Evolutionary conservation across 495 filamentous ascomycete species (phyloP), one percentile per base, ranked within the genome.

Genomic region (Rostrohypoxylon terebratum): DNA sequence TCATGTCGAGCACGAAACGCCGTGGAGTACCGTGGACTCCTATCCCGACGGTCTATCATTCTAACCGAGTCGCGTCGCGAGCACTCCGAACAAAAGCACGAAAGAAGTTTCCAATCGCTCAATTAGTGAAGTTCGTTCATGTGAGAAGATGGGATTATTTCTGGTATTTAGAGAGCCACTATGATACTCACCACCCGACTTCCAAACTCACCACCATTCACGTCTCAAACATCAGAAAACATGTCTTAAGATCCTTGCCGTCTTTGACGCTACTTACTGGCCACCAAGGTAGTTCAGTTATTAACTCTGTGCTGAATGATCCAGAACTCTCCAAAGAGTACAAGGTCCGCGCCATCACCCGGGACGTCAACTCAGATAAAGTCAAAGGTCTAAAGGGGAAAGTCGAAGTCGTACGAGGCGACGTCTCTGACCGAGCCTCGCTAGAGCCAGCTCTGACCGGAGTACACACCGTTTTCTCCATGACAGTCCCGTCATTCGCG

Each of bases 201-300:
- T n/a, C 2, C 13, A 42, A 42, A n/a, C 38, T 14, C 13, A 42
- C 5, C 2, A 42, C 5, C 4, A 36, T 25, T 28, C 23, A 16
- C 14, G 47, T n/a, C 23, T 36, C 20, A 50, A 62, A 23, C 23
- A 45, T 13, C 10, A 6, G 5, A 54, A 11, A 58, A 31, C 4
- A 86, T 86, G 83, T 69, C 77, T 14, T 14, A 79, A 88, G 64
- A 63, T 86, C 61, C 78, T 91, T 71, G 84, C 84, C 34, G 82
- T 92, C 33, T 89, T 90, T 67, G 88, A 88, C 10, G 86, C 87
- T 9, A 91, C 90, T 16, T 9, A 91, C 90, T 16, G 89, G 90
- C 74, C 81, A 82, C 13, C 90, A 91, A 74, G 90, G 90, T 36
- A 79, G 85, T 34, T 89, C 87, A 3, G 82, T 91, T 44, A 78